Evolutionary conservation across 2,329 filamentous ascomycete genomes (phyloP).

Genomic region (Botryosphaeria agaves): DNA sequence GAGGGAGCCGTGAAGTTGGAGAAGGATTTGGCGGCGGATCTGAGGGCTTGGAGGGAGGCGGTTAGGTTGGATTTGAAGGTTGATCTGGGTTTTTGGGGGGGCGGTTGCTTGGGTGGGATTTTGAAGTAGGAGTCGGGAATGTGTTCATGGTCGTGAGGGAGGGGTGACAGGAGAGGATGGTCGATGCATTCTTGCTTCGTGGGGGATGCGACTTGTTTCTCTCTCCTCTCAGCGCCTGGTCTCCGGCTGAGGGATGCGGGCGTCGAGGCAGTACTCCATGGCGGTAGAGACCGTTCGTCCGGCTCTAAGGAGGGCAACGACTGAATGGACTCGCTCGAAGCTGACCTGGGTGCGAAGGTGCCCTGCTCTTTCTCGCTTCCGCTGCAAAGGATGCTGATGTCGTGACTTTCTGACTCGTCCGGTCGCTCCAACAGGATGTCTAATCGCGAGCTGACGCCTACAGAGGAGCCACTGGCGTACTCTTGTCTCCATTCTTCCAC

Average conservation of each 20-base stretch:
- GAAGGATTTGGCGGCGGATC: conserved; percentile 42
- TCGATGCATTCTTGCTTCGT: conserved; percentile 36
- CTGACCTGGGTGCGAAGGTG: conserved; percentile 27
- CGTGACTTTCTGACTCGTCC: conserved; percentile 21
- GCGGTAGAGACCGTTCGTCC: conserved; percentile 29
- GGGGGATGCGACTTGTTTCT: conserved; percentile 30
- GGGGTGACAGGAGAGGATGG: conserved; percentile 34
- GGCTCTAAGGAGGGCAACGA: conserved; percentile 30
- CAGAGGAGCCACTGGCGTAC: conserved; percentile 17
- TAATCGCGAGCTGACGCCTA: conserved; percentile 27
- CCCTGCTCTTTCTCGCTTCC: conserved; percentile 22
- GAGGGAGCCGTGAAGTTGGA: conserved; percentile 37
- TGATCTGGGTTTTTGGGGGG: conserved; percentile 23
- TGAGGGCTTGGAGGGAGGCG: conserved; percentile 42
- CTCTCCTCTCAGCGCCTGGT: conserved; percentile 19
- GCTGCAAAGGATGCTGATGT: conserved; percentile 22
- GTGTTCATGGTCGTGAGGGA: conserved; percentile 14
- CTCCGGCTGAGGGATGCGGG: conserved; percentile 17
- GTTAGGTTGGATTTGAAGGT: conserved; percentile 48
- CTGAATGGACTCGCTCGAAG: conserved; percentile 40
- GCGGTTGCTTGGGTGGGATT: conserved; percentile 11
- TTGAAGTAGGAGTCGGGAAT: conserved; percentile 13
- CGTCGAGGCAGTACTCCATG: conserved; percentile 23
- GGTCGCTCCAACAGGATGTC: conserved; percentile 38
- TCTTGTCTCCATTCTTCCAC: conserved; percentile 37